phyloP scores from a whole-genome alignment of 2,329 filamentous ascomycete genomes.

The Harringtonia aguacate region DNA sequence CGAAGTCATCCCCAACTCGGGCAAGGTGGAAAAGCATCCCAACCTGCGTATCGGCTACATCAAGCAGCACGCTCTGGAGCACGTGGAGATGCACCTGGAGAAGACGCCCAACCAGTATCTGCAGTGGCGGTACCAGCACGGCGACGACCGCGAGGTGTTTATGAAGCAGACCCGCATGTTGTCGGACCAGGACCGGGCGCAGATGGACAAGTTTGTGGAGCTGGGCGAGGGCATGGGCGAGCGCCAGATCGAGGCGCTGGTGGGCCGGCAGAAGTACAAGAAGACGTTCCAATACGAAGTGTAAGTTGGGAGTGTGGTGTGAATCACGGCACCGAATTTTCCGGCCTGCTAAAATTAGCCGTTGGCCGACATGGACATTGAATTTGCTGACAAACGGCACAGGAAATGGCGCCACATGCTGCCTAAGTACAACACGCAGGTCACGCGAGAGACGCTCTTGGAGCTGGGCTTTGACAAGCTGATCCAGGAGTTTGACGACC shows the following conservation, averaged over 20 bases:
- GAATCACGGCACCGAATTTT: no score
- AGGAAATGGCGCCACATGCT: constrained; percentile 83
- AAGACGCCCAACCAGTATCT: constrained; percentile 99
- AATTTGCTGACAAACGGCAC: constrained; percentile 13
- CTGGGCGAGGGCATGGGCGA: constrained; percentile 70
- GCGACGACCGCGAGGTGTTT: constrained; percentile 91
- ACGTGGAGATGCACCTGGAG: constrained; percentile 98
- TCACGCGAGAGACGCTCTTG: constrained; percentile 83
- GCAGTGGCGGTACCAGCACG: constrained; percentile 96
- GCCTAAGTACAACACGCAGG: constrained; percentile 86
- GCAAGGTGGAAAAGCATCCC: constrained; percentile 94
- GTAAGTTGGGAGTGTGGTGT: no score
- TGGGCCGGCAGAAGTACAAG: constrained; percentile 97
- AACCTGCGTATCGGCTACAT: constrained; percentile 99
- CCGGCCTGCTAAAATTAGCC: no score
- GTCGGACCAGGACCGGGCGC: constrained; percentile 71
- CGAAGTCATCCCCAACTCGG: constrained; percentile 71
- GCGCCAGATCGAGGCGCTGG: constrained; percentile 73
- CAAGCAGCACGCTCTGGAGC: constrained; percentile 97
- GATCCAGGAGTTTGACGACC: constrained; percentile 95
- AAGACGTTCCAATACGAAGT: constrained; percentile 98
- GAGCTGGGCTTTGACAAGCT: constrained; percentile 86
- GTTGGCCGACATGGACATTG: no score
- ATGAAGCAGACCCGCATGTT: constrained; percentile 94
- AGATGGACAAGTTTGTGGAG: constrained; percentile 87